Evolutionary conservation across 2,329 filamentous ascomycete genomes (phyloP), one percentile per base, ranked within the genome.

Genomic region (Neocatenulostroma microsporum): DNA sequence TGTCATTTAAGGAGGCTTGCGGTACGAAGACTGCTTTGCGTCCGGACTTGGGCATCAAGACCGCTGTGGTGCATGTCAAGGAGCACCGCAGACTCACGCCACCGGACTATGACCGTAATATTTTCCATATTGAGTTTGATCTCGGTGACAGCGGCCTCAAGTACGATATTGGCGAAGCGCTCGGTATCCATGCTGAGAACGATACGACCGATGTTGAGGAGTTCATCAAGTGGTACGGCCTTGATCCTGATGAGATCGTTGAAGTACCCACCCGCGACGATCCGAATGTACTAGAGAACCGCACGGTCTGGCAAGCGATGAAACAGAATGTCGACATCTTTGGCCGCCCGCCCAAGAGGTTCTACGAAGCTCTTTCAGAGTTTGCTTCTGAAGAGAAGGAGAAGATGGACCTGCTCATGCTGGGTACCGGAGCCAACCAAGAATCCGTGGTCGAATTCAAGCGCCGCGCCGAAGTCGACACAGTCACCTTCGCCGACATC

Each of bases 121-220:
- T 98, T 64, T 98, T 98, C 81, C 91, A 98, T 68, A 96, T 98
- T 45, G 91, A 98, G 66, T 98, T 98, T 55, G 91, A 96, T 57
- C 77, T 98, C 17, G 89, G 89, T 42, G 67, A 81, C 54, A 94
- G 89, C 21, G 89, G 88, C 25, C 78, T 98, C 47, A 94, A 78
- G 27, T 98, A 98, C 67, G 85, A 94, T 59, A 96, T 98, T 54
- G 91, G 91, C 39, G 91, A 98, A 68, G 91, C 91, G 30, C 80
- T 98, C 13, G 91, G 91, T 48, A 88, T 98, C 45, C 91, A 98
- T 62, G 85, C 87, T 5, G 85, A 96, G 65, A 98, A 98, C 63
- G 82, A 96, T 60, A 73, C 80, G 30, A 67, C 70, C 30, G 74
- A 91, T 44, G 81, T 96, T 41, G 68, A 78, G 48, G 75, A 83